Percentiles rank a stretch among this genome's conserved stretches.
phyloP scores from a whole-genome alignment of 768 basidiomycete species.

The Xerocomellus chrysenteron region DNA sequence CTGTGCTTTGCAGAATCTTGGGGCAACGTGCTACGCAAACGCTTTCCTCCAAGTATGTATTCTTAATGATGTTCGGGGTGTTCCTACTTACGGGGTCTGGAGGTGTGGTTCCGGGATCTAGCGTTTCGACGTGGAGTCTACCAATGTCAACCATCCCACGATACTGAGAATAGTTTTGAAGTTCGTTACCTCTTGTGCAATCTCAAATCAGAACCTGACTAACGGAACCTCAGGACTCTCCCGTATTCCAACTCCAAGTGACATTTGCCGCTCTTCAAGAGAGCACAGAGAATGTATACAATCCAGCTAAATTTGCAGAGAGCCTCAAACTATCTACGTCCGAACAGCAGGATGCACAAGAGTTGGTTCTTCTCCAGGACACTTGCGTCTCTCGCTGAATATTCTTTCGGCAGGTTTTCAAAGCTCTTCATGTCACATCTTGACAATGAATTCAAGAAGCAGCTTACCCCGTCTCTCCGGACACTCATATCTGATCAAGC shows the following conservation, averaged over 20 bases:
- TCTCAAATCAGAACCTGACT: neutral
- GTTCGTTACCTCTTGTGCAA: constrained; percentile 30
- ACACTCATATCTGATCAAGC: constrained; percentile 77
- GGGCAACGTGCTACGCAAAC: constrained; percentile 96
- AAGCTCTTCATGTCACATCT: constrained; percentile 93
- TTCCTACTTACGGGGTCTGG: constrained; percentile 6
- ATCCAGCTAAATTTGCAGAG: constrained; percentile 83
- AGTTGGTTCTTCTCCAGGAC: constrained; percentile 50
- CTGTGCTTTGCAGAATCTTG: constrained; percentile 67
- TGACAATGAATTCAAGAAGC: constrained; percentile 84
- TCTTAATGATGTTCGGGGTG: neutral
- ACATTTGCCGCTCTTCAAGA: constrained; percentile 86
- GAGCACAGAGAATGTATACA: constrained; percentile 66
- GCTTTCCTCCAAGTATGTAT: constrained; percentile 79
- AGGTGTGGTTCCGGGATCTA: constrained; percentile 92
- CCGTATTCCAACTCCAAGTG: constrained; percentile 74
- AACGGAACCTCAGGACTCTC: constrained; percentile 56
- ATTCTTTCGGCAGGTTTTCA: constrained; percentile 62
- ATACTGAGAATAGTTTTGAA: constrained; percentile 42
- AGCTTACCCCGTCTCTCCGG: constrained; percentile 58
- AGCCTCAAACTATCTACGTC: constrained; percentile 76
- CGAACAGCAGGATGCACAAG: constrained; percentile 97
- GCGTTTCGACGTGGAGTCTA: constrained; percentile 85
- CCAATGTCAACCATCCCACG: constrained; percentile 60
- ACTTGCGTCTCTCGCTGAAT: constrained; percentile 3